Evolutionary conservation across 495 filamentous ascomycete species (phyloP).

Genomic region (Chaetomium tenue): DNA sequence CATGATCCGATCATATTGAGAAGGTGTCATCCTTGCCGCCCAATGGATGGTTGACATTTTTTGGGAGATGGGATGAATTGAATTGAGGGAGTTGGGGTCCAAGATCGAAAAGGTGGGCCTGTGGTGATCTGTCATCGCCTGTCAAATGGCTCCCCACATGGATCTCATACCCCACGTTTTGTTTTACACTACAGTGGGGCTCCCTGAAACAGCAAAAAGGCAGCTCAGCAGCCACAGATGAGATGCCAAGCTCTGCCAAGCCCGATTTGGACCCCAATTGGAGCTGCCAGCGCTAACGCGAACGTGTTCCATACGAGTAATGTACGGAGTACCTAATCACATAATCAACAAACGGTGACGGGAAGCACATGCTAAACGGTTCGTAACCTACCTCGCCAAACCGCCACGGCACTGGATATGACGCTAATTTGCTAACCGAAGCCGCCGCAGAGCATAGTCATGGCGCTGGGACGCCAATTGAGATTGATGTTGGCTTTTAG

Average conservation of each 20-base stretch:
- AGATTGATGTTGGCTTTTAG: constrained; percentile 22
- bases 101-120: not conserved
- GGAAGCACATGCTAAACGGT: not conserved
- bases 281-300: constrained; percentile 10
- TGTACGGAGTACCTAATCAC: no score
- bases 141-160: not conserved
- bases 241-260: constrained; percentile 17
- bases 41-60: not conserved
- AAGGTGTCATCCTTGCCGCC: not conserved
- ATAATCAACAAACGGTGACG: not conserved
- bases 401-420: constrained; percentile 1
- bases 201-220: not conserved
- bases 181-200: not conserved
- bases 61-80: not conserved
- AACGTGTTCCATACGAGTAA: constrained; percentile 15
- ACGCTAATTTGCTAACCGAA: not conserved
- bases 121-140: not conserved
- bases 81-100: not conserved
- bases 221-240: not conserved
- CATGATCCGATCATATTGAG: not conserved
- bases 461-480: constrained; percentile 31
- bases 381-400: not conserved
- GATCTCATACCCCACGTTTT: not conserved
- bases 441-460: constrained; percentile 11
- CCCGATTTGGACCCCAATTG: not conserved